Evolutionary conservation across 305 asterid genomes (phyloP).

Genomic region (Rubia peregrina): DNA sequence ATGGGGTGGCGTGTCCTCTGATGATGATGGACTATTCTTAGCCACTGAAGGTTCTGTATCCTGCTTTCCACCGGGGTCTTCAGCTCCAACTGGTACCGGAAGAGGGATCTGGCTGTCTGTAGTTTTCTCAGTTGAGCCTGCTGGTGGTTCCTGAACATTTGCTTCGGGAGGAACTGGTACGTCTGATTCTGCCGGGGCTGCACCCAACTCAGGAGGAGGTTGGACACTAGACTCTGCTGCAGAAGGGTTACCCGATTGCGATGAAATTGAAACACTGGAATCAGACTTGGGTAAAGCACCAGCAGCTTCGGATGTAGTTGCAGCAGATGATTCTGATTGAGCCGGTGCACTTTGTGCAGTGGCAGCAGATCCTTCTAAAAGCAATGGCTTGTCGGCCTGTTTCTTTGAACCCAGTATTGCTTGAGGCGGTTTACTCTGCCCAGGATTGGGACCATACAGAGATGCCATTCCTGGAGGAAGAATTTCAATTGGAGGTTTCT

Average conservation of each 20-base stretch:
- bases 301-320: slow-evolving; percentile 20
- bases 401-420: slow-evolving; percentile 45
- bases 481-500: slow-evolving; percentile 90
- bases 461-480: slow-evolving; percentile 96
- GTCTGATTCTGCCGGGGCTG: slow-evolving; percentile 14
- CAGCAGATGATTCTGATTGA: slow-evolving; percentile 27
- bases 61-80: slow-evolving; percentile 29
- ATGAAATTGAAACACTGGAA: slow-evolving; percentile 22
- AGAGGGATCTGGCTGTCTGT: slow-evolving; percentile 30
- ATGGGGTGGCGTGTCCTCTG: slow-evolving; percentile 19
- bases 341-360: slow-evolving; percentile 30
- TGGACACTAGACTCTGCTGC: slow-evolving; percentile 24
- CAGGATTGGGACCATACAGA: slow-evolving; percentile 77
- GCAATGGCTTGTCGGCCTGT: slow-evolving; percentile 58
- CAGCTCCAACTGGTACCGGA: slow-evolving; percentile 25
- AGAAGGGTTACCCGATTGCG: slow-evolving; percentile 32
- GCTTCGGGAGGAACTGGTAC: slow-evolving; percentile 32
- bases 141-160: slow-evolving; percentile 19
- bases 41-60: slow-evolving; percentile 31
- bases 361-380: slow-evolving; percentile 52
- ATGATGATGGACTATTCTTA: slow-evolving; percentile 15
- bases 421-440: slow-evolving; percentile 50
- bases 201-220: slow-evolving; percentile 18
- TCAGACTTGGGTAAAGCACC: slow-evolving; percentile 24
- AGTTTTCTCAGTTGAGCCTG: slow-evolving; percentile 26